phyloP scores from a whole-genome alignment of 768 basidiomycete species.

The Albatrellus ellisii region DNA sequence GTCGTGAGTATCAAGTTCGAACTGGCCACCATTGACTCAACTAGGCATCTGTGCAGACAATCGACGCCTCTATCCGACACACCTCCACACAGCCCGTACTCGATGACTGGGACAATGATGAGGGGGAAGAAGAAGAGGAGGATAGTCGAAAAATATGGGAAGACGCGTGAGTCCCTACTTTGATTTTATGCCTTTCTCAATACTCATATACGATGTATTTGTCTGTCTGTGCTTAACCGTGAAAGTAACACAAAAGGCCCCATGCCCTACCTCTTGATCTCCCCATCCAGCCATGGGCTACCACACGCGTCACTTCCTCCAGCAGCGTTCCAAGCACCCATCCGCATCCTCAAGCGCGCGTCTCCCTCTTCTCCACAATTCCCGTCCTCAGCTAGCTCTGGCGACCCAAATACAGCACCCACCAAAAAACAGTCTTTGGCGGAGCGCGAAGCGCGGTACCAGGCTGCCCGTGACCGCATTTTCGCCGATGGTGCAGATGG shows the following conservation, averaged over 20 bases:
- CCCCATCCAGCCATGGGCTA: constrained; percentile 24
- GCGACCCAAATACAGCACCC: constrained; percentile 19
- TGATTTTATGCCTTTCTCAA: not conserved
- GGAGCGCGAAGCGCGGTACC: constrained; percentile 62
- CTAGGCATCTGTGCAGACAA: not conserved
- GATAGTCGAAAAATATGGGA: constrained; percentile 49
- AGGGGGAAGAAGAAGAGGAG: constrained; percentile 24
- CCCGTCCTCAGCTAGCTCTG: constrained; percentile 14
- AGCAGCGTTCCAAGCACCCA: constrained; percentile 43
- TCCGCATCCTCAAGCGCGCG: constrained; percentile 64
- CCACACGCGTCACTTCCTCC: constrained; percentile 32
- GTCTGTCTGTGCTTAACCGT: not conserved
- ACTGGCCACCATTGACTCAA: not conserved
- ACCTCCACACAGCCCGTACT: constrained; percentile 15
- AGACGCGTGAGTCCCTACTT: constrained; percentile 42
- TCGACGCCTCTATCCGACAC: not conserved
- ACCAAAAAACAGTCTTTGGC: constrained; percentile 24
- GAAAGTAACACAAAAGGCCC: constrained; percentile 45
- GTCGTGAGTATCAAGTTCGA: not conserved
- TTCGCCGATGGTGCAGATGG: constrained; percentile 37
- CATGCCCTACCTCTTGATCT: constrained; percentile 52
- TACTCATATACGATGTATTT: not conserved
- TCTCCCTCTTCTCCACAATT: constrained; percentile 11
- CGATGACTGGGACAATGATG: constrained; percentile 52
- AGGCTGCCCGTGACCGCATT: constrained; percentile 61